Evolutionary conservation across 305 asterid genomes (phyloP).

Genomic region (Fraxinus albicans): DNA sequence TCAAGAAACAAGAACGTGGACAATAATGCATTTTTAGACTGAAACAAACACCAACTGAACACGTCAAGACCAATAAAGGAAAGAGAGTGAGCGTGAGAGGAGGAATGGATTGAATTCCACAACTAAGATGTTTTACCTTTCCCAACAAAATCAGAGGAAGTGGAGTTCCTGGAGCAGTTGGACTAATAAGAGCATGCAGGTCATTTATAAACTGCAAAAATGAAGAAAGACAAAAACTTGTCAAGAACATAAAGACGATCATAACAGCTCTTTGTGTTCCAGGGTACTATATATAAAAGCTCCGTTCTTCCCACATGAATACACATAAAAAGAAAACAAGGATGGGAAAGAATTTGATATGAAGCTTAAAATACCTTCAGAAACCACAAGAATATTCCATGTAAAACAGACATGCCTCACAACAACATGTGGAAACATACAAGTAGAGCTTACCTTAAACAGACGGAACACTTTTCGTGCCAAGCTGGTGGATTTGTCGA

Average conservation of each 20-base stretch:
- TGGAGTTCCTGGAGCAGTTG: conserved; percentile 86
- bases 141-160: conserved; percentile 79
- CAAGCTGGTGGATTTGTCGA: conserved; percentile 82
- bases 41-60: conserved; percentile 28
- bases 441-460: conserved; percentile 63
- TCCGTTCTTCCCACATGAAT: neutral
- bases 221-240: neutral
- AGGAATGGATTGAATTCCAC: neutral
- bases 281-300: neutral
- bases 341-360: neutral
- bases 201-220: conserved; percentile 79
- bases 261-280: neutral
- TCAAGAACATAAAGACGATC: neutral
- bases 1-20: conserved; percentile 87
- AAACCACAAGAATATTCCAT: neutral
- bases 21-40: conserved; percentile 88
- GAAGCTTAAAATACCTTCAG: neutral
- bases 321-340: neutral
- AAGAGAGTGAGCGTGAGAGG: neutral
- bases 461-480: conserved; percentile 96
- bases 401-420: neutral
- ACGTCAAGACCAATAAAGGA: conserved; percentile 7
- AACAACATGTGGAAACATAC: neutral
- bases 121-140: conserved; percentile 47
- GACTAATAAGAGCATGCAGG: conserved; percentile 81